These are phyloP conservation scores for Isabelozyma pseudorhagii DNA, from an alignment of 805 yeast species.

Conservation along the genomic window DNA sequence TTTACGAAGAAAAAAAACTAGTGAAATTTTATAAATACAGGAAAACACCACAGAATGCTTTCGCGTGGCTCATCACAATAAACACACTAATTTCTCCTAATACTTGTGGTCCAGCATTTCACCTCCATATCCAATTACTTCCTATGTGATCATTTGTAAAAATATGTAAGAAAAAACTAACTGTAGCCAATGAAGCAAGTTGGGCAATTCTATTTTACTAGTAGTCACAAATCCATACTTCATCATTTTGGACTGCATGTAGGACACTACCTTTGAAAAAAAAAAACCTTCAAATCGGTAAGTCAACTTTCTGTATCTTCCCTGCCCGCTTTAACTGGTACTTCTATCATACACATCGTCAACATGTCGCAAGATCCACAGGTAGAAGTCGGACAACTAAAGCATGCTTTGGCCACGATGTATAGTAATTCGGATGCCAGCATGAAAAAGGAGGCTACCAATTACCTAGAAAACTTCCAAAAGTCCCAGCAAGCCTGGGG, in stretches of 20 bases:
- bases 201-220: too few relatives aligned
- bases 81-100: not conserved
- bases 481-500: slow-evolving; percentile 83
- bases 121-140: too few relatives aligned
- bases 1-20: not conserved
- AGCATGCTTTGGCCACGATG: slow-evolving; percentile 47
- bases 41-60: not conserved
- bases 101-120: not conserved
- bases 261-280: too few relatives aligned
- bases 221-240: too few relatives aligned
- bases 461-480: slow-evolving; percentile 75
- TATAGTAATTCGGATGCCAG: slow-evolving; percentile 40
- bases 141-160: too few relatives aligned
- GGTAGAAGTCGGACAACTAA: slow-evolving; percentile 25
- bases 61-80: not conserved
- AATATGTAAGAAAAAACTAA: too few relatives aligned
- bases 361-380: slow-evolving; percentile 5
- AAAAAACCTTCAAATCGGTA: too few relatives aligned
- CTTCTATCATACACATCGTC: not conserved
- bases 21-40: not conserved
- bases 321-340: not conserved
- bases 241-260: too few relatives aligned
- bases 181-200: too few relatives aligned
- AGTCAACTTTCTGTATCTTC: too few relatives aligned
- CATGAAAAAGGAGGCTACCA: slow-evolving; percentile 50